phyloP scores from a whole-genome alignment of 805 yeast species.

The Starmera caribaea region DNA sequence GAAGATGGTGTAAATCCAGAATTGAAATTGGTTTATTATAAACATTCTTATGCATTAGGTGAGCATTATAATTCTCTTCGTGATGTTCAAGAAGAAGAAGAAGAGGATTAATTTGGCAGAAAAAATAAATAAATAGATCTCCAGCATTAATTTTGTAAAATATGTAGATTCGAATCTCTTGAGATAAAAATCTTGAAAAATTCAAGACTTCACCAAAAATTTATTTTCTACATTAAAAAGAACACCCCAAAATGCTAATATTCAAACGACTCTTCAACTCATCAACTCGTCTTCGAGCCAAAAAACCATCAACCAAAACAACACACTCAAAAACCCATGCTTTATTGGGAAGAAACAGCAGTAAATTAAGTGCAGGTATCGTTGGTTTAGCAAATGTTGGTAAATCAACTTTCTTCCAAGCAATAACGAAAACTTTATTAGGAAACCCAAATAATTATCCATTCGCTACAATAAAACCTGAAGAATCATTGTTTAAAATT shows the following conservation, averaged over 20 bases:
- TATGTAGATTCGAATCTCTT: neutral
- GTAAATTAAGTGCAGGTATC: constrained; percentile 42
- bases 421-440: constrained; percentile 61
- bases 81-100: constrained; percentile 35
- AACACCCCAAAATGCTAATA: neutral
- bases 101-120: neutral
- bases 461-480: constrained; percentile 72
- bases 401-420: constrained; percentile 73
- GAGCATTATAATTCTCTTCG: constrained; percentile 87
- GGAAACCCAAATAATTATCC: constrained; percentile 76
- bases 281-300: constrained; percentile 4
- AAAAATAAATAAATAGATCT: neutral
- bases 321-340: constrained; percentile 6
- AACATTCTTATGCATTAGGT: constrained; percentile 81
- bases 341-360: constrained; percentile 17
- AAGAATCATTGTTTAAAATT: constrained; percentile 64
- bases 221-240: too few species aligned
- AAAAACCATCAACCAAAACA: constrained; percentile 7
- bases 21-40: constrained; percentile 70
- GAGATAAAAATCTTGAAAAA: neutral
- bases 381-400: constrained; percentile 81
- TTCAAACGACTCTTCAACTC: neutral
- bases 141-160: neutral
- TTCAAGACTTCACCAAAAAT: neutral
- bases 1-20: constrained; percentile 39